These are phyloP conservation scores for Phytopythium oedochilum DNA, from an alignment of 352 stramenopile species.

Conservation along the genomic window DNA sequence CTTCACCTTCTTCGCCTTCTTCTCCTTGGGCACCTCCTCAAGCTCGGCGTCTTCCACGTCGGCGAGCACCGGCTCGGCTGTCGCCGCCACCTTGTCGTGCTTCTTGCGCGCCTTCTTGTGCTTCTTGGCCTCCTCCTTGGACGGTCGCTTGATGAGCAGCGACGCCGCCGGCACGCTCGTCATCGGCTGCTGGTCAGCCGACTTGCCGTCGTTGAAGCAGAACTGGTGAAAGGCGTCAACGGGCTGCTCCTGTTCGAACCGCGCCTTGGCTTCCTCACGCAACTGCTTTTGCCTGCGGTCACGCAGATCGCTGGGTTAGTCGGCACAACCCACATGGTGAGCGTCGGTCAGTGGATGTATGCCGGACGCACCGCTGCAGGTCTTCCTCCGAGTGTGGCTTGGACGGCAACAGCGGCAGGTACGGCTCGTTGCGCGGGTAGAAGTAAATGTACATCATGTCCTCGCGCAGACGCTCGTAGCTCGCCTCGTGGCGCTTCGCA, in stretches of 20 bases:
- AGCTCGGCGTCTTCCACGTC: slow-evolving; percentile 32
- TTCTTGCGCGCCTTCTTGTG: slow-evolving; percentile 57
- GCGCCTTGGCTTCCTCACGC: slow-evolving; percentile 32
- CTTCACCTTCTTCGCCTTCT: slow-evolving; percentile 17
- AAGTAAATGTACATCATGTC: slow-evolving; percentile 85
- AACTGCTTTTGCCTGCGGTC: slow-evolving; percentile 37
- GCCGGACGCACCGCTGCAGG: slow-evolving; percentile 30
- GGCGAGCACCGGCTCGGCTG: slow-evolving; percentile 27
- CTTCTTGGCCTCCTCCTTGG: slow-evolving; percentile 67
- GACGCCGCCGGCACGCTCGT: slow-evolving; percentile 23
- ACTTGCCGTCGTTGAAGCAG: slow-evolving; percentile 56
- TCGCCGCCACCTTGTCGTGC: slow-evolving; percentile 27
- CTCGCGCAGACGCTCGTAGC: slow-evolving; percentile 41
- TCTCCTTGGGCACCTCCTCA: slow-evolving; percentile 8
- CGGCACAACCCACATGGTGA: no score
- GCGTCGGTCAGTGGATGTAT: no score
- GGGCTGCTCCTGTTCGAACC: slow-evolving; percentile 54
- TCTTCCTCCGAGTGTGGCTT: slow-evolving; percentile 48
- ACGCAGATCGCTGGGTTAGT: no score
- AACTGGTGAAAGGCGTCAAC: slow-evolving; percentile 68
- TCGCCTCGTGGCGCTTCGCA: slow-evolving; percentile 27
- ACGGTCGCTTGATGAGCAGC: slow-evolving; percentile 58
- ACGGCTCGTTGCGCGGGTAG: slow-evolving; percentile 66
- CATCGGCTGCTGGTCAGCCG: slow-evolving; percentile 11
- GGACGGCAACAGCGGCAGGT: slow-evolving; percentile 63